Evolutionary conservation across 176 grass and related monocot genomes (phyloP).

Genomic region (Neostapfia colusana): DNA sequence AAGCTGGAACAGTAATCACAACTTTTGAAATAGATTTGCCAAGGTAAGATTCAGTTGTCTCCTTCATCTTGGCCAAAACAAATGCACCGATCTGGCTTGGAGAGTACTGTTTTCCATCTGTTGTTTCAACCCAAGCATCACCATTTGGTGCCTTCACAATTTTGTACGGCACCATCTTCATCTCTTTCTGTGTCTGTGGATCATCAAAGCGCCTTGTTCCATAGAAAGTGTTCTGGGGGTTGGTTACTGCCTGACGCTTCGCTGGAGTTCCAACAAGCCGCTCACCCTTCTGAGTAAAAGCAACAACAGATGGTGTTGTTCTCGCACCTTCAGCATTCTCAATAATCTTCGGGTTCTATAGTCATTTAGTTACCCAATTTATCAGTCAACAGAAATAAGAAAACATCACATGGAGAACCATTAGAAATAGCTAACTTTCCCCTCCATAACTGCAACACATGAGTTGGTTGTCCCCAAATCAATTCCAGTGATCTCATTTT

Average conservation of each 20-base stretch:
- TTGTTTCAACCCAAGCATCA: conserved; percentile 75
- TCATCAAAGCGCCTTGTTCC: conserved; percentile 78
- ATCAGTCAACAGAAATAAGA: background rate
- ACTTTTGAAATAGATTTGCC: conserved; percentile 65
- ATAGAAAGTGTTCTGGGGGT: conserved; percentile 73
- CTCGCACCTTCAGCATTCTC: conserved; percentile 75
- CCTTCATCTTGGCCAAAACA: conserved; percentile 77
- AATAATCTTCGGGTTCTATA: conserved; percentile 72
- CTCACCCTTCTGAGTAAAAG: conserved; percentile 67
- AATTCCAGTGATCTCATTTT: conserved; percentile 37
- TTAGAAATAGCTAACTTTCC: conserved; percentile 24
- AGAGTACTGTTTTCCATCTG: conserved; percentile 67
- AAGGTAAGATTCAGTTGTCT: conserved; percentile 75
- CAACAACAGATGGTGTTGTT: conserved; percentile 68
- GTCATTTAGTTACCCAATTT: background rate
- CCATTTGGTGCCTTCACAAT: conserved; percentile 75
- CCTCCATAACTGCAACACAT: conserved; percentile 35
- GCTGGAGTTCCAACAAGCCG: conserved; percentile 68
- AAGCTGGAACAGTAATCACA: conserved; percentile 76
- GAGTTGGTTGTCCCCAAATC: conserved; percentile 39
- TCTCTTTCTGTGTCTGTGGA: conserved; percentile 78
- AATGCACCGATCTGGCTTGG: conserved; percentile 80
- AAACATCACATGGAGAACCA: background rate
- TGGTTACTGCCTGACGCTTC: conserved; percentile 78
- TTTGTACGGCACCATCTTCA: conserved; percentile 87